Evolutionary conservation across 164 flowering plant species (phyloP).

Genomic region (Piper betle): DNA sequence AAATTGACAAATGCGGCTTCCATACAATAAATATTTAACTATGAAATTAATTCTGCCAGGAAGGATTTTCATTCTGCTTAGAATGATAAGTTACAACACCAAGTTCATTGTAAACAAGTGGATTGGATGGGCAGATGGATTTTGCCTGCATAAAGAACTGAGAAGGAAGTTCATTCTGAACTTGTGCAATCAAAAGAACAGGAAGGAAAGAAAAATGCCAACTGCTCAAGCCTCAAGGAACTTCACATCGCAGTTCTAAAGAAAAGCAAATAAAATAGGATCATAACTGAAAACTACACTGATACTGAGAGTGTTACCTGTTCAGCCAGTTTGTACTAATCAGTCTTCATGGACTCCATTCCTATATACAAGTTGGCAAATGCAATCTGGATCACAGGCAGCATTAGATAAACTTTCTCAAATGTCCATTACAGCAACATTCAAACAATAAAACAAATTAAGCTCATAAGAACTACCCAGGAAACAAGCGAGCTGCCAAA

Average conservation of each 20-base stretch:
- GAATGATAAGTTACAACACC: slow-evolving; percentile 91
- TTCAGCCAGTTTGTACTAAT: slow-evolving; percentile 86
- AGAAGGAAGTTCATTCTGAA: slow-evolving; percentile 1
- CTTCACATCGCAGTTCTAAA: too few relatives aligned
- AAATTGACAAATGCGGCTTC: not conserved
- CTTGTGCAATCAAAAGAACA: too few relatives aligned
- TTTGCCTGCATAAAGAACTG: slow-evolving; percentile 98
- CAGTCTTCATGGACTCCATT: slow-evolving; percentile 97
- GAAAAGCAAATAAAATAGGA: too few relatives aligned
- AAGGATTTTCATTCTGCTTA: slow-evolving; percentile 60
- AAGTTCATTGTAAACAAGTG: slow-evolving; percentile 91
- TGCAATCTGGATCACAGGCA: slow-evolving; percentile 84
- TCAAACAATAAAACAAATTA: not conserved
- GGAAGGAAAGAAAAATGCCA: too few relatives aligned
- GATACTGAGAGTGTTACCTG: slow-evolving; percentile 54
- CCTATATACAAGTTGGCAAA: slow-evolving; percentile 86
- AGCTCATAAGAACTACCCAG: slow-evolving; percentile 47
- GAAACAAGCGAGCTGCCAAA: slow-evolving; percentile 91
- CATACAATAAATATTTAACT: not conserved
- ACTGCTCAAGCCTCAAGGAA: too few relatives aligned
- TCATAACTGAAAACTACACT: not conserved
- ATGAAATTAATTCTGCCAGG: not conserved
- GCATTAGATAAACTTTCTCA: slow-evolving; percentile 7
- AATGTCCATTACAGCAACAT: too few relatives aligned
- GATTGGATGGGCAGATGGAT: slow-evolving; percentile 78